Conservation (phyloP, 805 yeast species). For the Wickerhamomyces kurtzmanii region DNA sequence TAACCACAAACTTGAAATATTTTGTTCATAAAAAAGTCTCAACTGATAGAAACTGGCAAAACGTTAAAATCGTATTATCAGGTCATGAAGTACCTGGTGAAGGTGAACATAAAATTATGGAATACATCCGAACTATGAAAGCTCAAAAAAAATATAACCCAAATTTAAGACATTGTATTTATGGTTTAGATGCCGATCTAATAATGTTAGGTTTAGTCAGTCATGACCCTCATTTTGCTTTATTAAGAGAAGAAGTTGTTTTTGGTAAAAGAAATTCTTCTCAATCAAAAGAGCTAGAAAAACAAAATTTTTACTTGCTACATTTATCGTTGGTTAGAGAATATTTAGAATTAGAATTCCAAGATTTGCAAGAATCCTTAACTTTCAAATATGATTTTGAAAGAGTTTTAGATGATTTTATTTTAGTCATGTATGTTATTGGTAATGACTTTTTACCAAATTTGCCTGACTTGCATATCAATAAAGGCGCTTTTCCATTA, state of each 20-base stretch:
- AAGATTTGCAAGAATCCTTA: constrained; percentile 52
- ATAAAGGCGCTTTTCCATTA: constrained; percentile 95
- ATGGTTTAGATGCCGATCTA: constrained; percentile 93
- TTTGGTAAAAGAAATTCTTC: constrained; percentile 56
- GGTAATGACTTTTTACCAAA: constrained; percentile 98
- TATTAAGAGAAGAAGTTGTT: constrained; percentile 89
- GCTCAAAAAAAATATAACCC: constrained; percentile 67
- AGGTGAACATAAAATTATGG: constrained; percentile 98
- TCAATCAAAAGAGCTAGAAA: constrained; percentile 42
- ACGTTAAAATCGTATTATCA: constrained; percentile 63
- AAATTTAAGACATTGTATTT: constrained; percentile 85
- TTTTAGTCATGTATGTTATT: constrained; percentile 84
- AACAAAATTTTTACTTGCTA: constrained; percentile 72
- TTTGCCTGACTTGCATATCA: constrained; percentile 85
- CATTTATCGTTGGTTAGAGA: constrained; percentile 87
- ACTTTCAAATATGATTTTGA: constrained; percentile 75
- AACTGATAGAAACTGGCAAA: constrained; percentile 81
- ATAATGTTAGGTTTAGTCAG: constrained; percentile 87
- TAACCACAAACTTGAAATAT: constrained; percentile 74
- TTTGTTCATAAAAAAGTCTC: constrained; percentile 83
- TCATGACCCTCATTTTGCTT: constrained; percentile 93
- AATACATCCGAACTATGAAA: constrained; percentile 71
- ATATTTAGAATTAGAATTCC: constrained; percentile 79
- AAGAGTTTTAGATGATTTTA: constrained; percentile 83
- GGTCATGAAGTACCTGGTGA: constrained; percentile 98